A percentile compares a stretch with the other conserved stretches of the same genome.
These are phyloP conservation scores for Trichopus zeylanicus DNA, from an alignment of 116 monocot species.

Conservation along the genomic window DNA sequence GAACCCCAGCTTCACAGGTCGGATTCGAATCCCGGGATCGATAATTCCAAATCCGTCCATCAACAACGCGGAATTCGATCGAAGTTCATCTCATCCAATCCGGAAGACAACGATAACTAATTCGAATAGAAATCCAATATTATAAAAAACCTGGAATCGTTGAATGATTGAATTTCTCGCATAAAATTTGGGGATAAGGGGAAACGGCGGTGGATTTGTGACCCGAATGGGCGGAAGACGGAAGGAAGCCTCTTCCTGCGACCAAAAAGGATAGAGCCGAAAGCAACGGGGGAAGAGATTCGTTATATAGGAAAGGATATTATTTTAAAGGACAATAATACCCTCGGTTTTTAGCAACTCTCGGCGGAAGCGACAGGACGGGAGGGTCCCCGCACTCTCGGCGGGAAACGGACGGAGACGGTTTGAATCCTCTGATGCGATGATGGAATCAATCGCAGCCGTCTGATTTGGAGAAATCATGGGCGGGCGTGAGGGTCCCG, in stretches of 20 bases:
- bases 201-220: too few species aligned
- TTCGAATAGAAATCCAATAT: background rate
- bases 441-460: conserved; percentile 7
- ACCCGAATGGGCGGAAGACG: conserved; percentile 10
- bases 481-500: background rate
- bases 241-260: conserved; percentile 1
- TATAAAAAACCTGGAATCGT: too few species aligned
- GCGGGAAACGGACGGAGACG: conserved; percentile 14
- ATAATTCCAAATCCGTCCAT: background rate
- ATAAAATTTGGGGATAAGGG: too few species aligned
- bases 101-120: background rate
- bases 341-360: conserved; percentile 4
- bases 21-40: background rate
- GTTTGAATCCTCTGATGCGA: background rate
- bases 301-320: conserved; percentile 6
- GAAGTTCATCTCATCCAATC: background rate
- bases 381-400: background rate
- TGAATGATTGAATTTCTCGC: background rate
- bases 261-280: background rate
- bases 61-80: background rate
- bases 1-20: background rate
- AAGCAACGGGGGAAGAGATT: conserved; percentile 3
- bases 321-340: conserved; percentile 18
- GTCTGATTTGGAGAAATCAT: background rate
- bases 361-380: background rate